Conservation (phyloP, 2,329 filamentous ascomycete genomes). For the Penicillium sp. region DNA sequence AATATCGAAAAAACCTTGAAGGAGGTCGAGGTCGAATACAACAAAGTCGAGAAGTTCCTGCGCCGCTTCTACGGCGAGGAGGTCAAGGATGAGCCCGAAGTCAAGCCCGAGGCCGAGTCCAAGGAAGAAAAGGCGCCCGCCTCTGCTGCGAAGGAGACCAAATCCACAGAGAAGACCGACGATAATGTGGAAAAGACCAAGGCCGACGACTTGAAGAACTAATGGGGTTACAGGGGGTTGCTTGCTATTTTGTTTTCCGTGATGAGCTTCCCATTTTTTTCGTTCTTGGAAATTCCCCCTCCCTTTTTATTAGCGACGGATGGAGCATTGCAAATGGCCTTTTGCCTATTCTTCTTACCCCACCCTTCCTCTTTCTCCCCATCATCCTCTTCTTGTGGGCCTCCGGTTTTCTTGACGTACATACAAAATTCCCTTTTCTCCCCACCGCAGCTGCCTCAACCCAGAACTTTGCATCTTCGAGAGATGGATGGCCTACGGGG, state of each 20-base stretch:
- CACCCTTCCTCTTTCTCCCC: conserved; percentile 7
- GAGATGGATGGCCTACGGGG: not conserved
- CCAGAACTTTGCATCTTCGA: not conserved
- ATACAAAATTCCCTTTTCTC: conserved; percentile 11
- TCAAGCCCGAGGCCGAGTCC: conserved; percentile 5
- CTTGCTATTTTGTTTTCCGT: conserved; percentile 12
- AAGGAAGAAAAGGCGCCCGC: conserved; percentile 10
- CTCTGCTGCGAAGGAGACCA: conserved; percentile 8
- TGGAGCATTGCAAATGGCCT: conserved; percentile 30
- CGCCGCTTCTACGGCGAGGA: conserved; percentile 67
- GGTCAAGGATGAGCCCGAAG: conserved; percentile 14
- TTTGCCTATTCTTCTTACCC: conserved; percentile 14
- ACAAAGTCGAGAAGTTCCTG: conserved; percentile 70
- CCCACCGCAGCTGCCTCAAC: not conserved
- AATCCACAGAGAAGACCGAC: conserved; percentile 13
- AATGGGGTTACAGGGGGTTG: conserved; percentile 4
- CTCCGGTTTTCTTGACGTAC: conserved; percentile 21
- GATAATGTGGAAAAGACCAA: conserved; percentile 7
- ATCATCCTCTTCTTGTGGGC: not conserved
- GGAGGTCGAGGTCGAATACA: conserved; percentile 74
- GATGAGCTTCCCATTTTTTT: not conserved
- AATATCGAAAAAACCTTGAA: conserved; percentile 70
- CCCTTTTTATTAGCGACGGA: conserved; percentile 26
- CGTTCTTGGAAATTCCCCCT: not conserved
- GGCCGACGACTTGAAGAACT: conserved; percentile 8